Base-by-base conservation (phyloP, 2,329 filamentous ascomycete species). In the Penicillium brasilianum region DNA sequence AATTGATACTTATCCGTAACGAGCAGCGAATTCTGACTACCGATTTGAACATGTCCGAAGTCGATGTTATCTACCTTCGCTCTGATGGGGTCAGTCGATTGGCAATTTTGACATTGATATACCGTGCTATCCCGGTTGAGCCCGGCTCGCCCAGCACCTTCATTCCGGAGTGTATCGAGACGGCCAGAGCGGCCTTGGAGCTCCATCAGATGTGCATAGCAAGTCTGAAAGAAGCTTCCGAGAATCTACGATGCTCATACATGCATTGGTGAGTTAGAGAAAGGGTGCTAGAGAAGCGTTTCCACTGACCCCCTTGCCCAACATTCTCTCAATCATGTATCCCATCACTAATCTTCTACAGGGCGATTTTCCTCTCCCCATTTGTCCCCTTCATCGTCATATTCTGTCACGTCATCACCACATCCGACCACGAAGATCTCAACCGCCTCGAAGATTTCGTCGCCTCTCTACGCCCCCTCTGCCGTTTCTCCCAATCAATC, bases 371-470 rank as follows among this genome's bases (percentile, higher is more conserved):
- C 7, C 71, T 81, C 65, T 76, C 79, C 4, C 81, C 81, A 0
- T 83, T 83, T 65, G 80, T 81, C 39, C 81, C 81, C 0, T 83
- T 82, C 59, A 81, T 83, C 10, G 80, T 83, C 1, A 71, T 82
- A 10, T 83, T 83, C 66, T 81, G 80, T 66, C 77, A 83, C 57
- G 74, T 76, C 1, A 80, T 83, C 39, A 84, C 88, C 67, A 83
- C 84, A 0, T 82, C 83, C 6, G 74, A 81, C 28, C 74, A 77
- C 20, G 73, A 74, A 10, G 87, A 90, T 64, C 78, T 90, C 4
- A 68, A 76, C 32, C 80, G 83, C 0, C 78, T 90, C 0, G 80
- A 82, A 37, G 80, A 83, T 1, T 89, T 90, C 65, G 82, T 85
- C 52, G 72, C 76, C 20, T 87, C 84, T 2, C 81, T 89, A 2